phyloP scores from a whole-genome alignment of 2,329 filamentous ascomycete species.

The Claviceps monticola region DNA sequence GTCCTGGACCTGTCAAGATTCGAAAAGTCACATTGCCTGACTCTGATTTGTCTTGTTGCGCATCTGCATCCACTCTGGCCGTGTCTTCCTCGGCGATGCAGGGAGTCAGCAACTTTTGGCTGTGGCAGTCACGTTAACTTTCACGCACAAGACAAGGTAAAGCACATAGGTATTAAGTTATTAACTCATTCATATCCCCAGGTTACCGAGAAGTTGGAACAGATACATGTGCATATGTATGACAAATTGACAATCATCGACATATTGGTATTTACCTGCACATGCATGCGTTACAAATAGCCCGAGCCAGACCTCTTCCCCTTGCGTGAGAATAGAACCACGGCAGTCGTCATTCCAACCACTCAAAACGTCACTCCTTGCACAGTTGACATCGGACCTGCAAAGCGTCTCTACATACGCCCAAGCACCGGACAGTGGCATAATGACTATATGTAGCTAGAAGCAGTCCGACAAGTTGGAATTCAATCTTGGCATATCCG shows the following conservation, averaged over 20 bases:
- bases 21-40: not conserved
- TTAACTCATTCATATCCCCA: no score
- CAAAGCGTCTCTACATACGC: not conserved
- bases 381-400: not conserved
- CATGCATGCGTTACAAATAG: no score
- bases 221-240: no score
- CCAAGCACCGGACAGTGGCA: no score
- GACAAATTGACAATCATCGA: no score
- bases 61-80: not conserved
- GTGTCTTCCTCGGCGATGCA: not conserved
- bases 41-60: not conserved
- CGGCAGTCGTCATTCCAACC: not conserved
- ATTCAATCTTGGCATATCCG: no score
- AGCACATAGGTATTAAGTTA: not conserved
- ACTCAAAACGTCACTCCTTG: not conserved
- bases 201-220: no score
- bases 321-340: not conserved
- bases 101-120: not conserved
- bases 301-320: not conserved
- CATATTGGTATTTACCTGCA: no score
- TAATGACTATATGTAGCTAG: no score
- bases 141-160: not conserved
- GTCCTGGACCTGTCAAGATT: not conserved
- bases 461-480: no score
- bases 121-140: not conserved